Evolutionary conservation across 2,329 filamentous ascomycete species (phyloP), one percentile per base, ranked within the genome.

Genomic region (Cladosporium sp.): DNA sequence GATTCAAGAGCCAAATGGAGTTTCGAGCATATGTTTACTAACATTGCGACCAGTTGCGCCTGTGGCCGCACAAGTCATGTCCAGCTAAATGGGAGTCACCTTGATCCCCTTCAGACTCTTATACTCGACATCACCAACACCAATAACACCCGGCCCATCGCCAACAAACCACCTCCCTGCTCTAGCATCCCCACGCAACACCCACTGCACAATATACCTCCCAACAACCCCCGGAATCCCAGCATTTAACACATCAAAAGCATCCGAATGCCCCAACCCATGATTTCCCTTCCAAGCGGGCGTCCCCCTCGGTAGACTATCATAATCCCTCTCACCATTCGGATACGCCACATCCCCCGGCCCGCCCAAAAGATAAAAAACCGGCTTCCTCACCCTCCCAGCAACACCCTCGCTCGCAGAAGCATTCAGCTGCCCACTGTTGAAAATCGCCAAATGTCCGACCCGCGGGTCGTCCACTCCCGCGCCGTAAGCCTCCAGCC

Each of bases 351-450:
- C 57, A 47, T 59, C 57, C 14, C 14, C 41, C 21, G 57, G 57
- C 6, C 57, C 57, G 11, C 57, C 57, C 7, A 59, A 15, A 10
- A 59, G 24, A 21, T 59, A 59, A 24, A 59, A 59, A 4, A 59
- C 6, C 2, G 57, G 57, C 24, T 59, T 59, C 15, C 10, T 59
- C 8, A 59, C 0, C 4, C n/a, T 18, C 6, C 57, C 57, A 59
- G 57, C 57, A 28, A 59, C 57, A 1, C 14, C 24, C 11, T 12
- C 15, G 3, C 57, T 59, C 28, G 57, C 36, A 10, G 57, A 38
- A 21, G 18, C 57, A 38, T 59, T 59, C 36, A 59, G 10, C 34
- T 59, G 57, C 4, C 57, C 57, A 7, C 57, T 59, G 38, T 59
- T 59, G 24, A 59, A 59, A 12, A 59, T 59, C 1, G n/a, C 57